These are phyloP conservation scores for Phytophthora capsici DNA, from an alignment of 352 stramenopile species.

Conservation along the genomic window DNA sequence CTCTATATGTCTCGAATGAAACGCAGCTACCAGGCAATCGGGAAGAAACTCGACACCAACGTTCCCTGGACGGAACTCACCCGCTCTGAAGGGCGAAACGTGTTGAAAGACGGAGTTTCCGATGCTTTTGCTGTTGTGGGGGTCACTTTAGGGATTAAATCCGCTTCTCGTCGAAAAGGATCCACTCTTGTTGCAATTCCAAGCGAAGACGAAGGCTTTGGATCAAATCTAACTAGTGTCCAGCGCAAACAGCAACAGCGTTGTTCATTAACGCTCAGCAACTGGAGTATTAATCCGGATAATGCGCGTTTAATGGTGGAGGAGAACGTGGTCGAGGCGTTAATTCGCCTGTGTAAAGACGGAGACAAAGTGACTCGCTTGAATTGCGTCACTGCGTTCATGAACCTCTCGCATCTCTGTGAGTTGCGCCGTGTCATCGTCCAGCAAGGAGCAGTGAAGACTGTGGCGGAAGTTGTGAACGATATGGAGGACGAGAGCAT, in stretches of 20 bases:
- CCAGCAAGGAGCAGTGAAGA: slow-evolving; percentile 75
- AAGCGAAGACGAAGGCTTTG: slow-evolving; percentile 10
- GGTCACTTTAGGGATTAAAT: slow-evolving; percentile 4
- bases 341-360: slow-evolving; percentile 75
- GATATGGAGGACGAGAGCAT: slow-evolving; percentile 70
- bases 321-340: slow-evolving; percentile 87
- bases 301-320: slow-evolving; percentile 89
- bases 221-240: slow-evolving; percentile 18
- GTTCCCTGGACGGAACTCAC: slow-evolving; percentile 24
- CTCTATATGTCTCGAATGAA: slow-evolving; percentile 91
- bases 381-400: slow-evolving; percentile 85
- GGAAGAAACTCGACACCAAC: slow-evolving; percentile 25
- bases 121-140: slow-evolving; percentile 41
- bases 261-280: slow-evolving; percentile 86
- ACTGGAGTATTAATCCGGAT: slow-evolving; percentile 87
- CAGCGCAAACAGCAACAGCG: slow-evolving; percentile 58
- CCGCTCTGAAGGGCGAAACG: slow-evolving; percentile 22
- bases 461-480: slow-evolving; percentile 75
- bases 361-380: slow-evolving; percentile 66
- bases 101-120: slow-evolving; percentile 63
- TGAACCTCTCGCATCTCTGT: slow-evolving; percentile 83
- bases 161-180: slow-evolving; percentile 5
- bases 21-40: slow-evolving; percentile 54
- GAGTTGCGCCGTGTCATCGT: slow-evolving; percentile 69
- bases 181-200: slow-evolving; percentile 6